Percentiles rank a stretch among this genome's conserved stretches.
phyloP scores from a whole-genome alignment of 805 yeast species.

The Myxozyma nipponensis region DNA sequence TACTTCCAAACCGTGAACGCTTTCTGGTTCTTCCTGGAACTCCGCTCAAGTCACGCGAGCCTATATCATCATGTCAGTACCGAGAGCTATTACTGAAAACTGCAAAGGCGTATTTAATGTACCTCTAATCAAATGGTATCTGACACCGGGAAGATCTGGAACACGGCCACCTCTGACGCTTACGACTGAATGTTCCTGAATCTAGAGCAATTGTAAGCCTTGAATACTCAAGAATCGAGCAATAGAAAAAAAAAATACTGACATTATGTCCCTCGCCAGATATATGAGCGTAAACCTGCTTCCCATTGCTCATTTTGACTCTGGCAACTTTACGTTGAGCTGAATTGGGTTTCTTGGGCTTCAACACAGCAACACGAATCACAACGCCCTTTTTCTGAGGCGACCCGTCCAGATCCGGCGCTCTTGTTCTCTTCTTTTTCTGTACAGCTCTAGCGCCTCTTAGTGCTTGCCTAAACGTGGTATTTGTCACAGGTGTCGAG shows the following conservation, averaged over 20 bases:
- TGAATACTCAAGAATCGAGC: background rate
- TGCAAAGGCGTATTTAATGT: slow-evolving; percentile 1
- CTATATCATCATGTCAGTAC: slow-evolving; percentile 3
- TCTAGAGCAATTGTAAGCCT: slow-evolving; percentile 20
- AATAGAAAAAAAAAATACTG: slow-evolving; percentile 29
- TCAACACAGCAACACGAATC: slow-evolving; percentile 85
- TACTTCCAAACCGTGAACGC: slow-evolving; percentile 91
- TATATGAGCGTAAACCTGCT: slow-evolving; percentile 83
- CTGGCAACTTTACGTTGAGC: slow-evolving; percentile 97
- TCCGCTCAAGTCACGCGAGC: slow-evolving; percentile 81
- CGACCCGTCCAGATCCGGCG: slow-evolving; percentile 78
- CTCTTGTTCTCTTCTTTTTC: slow-evolving; percentile 47
- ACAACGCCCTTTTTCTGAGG: slow-evolving; percentile 95
- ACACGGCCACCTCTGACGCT: slow-evolving; percentile 97
- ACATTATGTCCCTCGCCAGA: slow-evolving; percentile 97
- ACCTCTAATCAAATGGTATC: slow-evolving; percentile 90
- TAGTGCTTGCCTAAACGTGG: slow-evolving; percentile 74
- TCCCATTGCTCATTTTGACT: slow-evolving; percentile 87
- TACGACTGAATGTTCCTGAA: slow-evolving; percentile 96
- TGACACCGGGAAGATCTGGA: slow-evolving; percentile 97
- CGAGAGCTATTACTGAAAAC: background rate
- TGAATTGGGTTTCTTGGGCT: slow-evolving; percentile 98
- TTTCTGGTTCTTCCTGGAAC: slow-evolving; percentile 89
- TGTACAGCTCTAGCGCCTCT: slow-evolving; percentile 60
- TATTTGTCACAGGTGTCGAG: slow-evolving; percentile 33